phyloP scores from a whole-genome alignment of 352 stramenopile species.

The Globisporangium ultimum region DNA sequence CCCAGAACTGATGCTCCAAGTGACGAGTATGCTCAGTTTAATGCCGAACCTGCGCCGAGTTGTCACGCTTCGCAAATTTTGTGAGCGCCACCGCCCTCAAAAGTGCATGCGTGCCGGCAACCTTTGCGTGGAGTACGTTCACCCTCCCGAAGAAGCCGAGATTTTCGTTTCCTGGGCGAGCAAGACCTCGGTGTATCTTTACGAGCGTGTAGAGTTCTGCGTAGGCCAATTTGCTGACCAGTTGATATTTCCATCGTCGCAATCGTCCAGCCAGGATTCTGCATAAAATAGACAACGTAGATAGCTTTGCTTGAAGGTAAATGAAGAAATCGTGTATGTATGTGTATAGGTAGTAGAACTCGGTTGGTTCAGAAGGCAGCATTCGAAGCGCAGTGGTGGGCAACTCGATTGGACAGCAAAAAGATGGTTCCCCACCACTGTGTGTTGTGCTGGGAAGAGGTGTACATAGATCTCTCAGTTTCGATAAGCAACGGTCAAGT shows the following conservation, averaged over 20 bases:
- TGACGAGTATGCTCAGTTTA: constrained; percentile 55
- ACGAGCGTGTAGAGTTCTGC: constrained; percentile 54
- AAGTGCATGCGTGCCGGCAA: constrained; percentile 58
- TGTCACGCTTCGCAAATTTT: constrained; percentile 78
- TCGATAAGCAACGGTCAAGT: no score
- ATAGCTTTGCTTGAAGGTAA: no score
- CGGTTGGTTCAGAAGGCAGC: no score
- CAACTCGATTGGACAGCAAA: no score
- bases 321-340: no score
- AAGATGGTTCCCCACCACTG: no score
- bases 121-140: constrained; percentile 64
- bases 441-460: no score
- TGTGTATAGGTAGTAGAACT: no score
- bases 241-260: constrained; percentile 13
- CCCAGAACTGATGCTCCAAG: constrained; percentile 69
- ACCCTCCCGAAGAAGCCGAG: constrained; percentile 60
- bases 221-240: constrained; percentile 33
- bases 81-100: constrained; percentile 61
- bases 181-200: constrained; percentile 73
- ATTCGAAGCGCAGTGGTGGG: no score
- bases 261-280: no score
- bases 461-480: no score
- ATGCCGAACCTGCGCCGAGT: constrained; percentile 65
- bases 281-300: no score
- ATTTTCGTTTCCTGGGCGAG: constrained; percentile 81